Conservation (phyloP, 768 basidiomycete genomes). For the Boletus sp. region DNA sequence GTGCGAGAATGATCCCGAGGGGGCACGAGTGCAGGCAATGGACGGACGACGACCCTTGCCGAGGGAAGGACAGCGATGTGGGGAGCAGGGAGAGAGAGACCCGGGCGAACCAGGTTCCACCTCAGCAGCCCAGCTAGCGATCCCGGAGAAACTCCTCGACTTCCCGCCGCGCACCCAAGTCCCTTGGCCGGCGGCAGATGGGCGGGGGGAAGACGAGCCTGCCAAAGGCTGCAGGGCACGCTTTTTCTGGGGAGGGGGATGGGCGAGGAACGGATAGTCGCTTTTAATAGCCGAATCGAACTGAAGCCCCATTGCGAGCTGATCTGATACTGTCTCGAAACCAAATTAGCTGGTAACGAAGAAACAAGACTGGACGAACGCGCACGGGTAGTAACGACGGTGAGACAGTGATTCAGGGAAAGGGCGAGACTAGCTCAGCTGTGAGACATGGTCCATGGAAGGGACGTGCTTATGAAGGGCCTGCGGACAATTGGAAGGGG, state of each 20-base stretch:
- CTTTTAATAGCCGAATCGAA: conserved; percentile 12
- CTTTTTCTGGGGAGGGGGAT: conserved; percentile 39
- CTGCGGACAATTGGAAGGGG: conserved; percentile 19
- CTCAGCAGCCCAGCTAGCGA: conserved; percentile 58
- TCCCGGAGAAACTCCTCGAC: conserved; percentile 47
- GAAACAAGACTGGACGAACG: conserved; percentile 1
- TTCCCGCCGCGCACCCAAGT: conserved; percentile 25
- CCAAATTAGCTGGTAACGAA: conserved; percentile 1
- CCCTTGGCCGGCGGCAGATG: conserved; percentile 13
- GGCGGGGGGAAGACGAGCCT: conserved; percentile 2
- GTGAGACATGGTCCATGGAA: neutral
- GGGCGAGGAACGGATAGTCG: conserved; percentile 42
- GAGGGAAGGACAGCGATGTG: conserved; percentile 35
- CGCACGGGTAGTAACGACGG: neutral
- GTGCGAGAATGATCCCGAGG: conserved; percentile 49
- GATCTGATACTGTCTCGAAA: conserved; percentile 6
- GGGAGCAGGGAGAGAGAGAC: conserved; percentile 39
- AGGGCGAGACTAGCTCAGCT: conserved; percentile 21
- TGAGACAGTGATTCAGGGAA: neutral
- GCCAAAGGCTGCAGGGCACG: conserved; percentile 33
- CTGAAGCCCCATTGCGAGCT: conserved; percentile 11
- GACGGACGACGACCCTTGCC: conserved; percentile 31
- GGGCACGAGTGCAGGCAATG: conserved; percentile 35
- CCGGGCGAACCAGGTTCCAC: conserved; percentile 70
- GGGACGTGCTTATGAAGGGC: conserved; percentile 13